phyloP scores from a whole-genome alignment of 1,284 basidiomycete genomes.

The Trichosporon inkin region DNA sequence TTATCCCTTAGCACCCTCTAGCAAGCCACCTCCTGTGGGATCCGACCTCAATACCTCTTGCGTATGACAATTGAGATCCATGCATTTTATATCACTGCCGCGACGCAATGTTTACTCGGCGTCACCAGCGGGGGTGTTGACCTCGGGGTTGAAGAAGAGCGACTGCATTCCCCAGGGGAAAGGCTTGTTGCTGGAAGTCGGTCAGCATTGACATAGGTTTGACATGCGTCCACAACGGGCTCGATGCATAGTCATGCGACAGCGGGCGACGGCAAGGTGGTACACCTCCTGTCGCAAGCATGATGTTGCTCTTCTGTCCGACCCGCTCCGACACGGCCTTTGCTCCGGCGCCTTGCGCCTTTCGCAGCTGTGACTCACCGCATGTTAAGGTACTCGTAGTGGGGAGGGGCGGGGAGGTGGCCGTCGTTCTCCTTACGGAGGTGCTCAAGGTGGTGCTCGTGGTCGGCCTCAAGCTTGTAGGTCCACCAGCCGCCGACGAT shows the following conservation, averaged over 20 bases:
- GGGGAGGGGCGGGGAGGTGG: conserved; percentile 36
- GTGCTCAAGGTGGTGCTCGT: conserved; percentile 39
- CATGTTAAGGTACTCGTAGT: conserved; percentile 49
- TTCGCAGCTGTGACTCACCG: conserved; percentile 26
- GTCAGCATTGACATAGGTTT: background rate
- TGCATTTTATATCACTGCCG: conserved; percentile 17
- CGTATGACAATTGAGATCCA: conserved; percentile 14
- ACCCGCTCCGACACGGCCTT: background rate
- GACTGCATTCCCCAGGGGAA: conserved; percentile 48
- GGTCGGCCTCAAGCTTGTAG: conserved; percentile 44
- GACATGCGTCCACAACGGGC: background rate
- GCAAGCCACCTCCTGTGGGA: background rate
- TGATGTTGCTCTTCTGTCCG: background rate
- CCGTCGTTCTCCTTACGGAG: conserved; percentile 39
- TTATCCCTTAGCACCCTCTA: background rate
- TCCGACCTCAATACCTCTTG: background rate
- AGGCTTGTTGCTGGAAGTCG: conserved; percentile 23
- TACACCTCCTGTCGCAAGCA: background rate
- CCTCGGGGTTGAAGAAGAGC: conserved; percentile 46
- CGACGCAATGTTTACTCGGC: conserved; percentile 7
- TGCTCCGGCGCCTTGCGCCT: background rate
- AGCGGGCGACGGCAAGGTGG: background rate
- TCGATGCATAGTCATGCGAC: background rate
- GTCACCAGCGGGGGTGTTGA: conserved; percentile 16
- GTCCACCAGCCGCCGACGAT: conserved; percentile 38